Percentiles rank a stretch among this genome's conserved stretches.
These are phyloP conservation scores for Tetrahymena elliotti DNA, from an alignment of 73 alveolate species.

Conservation along the genomic window DNA sequence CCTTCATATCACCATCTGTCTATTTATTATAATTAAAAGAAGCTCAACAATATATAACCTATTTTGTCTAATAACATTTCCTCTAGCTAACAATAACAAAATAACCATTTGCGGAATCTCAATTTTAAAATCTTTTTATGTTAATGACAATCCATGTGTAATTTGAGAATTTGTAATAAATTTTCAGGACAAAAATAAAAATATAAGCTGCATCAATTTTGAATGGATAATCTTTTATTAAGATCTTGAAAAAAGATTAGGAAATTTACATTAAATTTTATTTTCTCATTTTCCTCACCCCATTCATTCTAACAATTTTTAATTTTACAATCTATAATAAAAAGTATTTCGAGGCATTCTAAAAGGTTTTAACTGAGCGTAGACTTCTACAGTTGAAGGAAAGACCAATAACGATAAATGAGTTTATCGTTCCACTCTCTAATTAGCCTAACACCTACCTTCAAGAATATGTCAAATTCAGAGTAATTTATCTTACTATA, in stretches of 20 bases:
- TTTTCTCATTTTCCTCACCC: neutral
- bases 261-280: neutral
- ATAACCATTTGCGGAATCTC: neutral
- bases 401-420: neutral
- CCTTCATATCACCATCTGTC: neutral
- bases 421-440: neutral
- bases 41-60: neutral
- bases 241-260: neutral
- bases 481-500: neutral
- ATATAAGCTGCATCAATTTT: neutral
- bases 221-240: neutral
- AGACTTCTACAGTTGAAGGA: neutral
- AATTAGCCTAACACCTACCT: neutral
- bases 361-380: neutral
- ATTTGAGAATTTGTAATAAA: neutral
- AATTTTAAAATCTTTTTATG: neutral
- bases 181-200: neutral
- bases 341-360: neutral
- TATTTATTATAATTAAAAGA: neutral
- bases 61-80: neutral
- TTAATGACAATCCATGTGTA: neutral
- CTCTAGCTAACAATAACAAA: too few species aligned
- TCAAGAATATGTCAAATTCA: neutral
- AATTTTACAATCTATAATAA: neutral
- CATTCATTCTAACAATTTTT: neutral